A percentile compares a stretch with the other conserved stretches of the same genome.
Conservation (phyloP, 2,329 filamentous ascomycete species). For the Ophiostoma perfectum region DNA sequence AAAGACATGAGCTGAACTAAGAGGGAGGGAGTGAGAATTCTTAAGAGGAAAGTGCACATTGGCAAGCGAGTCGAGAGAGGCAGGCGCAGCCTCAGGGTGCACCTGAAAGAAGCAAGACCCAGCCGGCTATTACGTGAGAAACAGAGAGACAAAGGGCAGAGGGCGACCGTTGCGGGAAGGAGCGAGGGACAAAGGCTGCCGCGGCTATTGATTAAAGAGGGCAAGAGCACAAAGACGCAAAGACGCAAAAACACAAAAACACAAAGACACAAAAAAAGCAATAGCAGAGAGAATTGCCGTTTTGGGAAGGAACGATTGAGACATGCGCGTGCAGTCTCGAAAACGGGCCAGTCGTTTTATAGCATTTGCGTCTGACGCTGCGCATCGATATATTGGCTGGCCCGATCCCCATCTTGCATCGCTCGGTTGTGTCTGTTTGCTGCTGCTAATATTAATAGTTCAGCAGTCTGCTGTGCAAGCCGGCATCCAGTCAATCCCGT, state of each 20-base stretch:
- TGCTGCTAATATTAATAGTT: no score
- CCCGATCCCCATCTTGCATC: slow-evolving; percentile 10
- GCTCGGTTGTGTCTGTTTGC: neutral
- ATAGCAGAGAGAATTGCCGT: slow-evolving; percentile 14
- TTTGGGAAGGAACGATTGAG: slow-evolving; percentile 18
- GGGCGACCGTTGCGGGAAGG: neutral
- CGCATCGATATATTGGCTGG: neutral
- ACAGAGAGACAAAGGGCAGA: neutral
- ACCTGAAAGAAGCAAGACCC: neutral
- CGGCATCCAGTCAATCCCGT: neutral
- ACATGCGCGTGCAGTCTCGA: slow-evolving; percentile 11
- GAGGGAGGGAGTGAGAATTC: no score
- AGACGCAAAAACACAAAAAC: neutral
- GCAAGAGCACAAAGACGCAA: neutral
- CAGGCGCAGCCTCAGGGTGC: slow-evolving; percentile 1
- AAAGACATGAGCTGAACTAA: neutral
- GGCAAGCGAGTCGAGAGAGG: neutral
- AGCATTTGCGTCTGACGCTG: neutral
- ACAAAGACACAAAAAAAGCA: neutral
- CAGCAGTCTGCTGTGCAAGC: neutral
- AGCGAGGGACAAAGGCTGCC: slow-evolving; percentile 16
- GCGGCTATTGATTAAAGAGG: slow-evolving; percentile 16
- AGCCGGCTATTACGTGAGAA: slow-evolving; percentile 5
- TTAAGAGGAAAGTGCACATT: neutral
- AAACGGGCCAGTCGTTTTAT: slow-evolving; percentile 11